These are phyloP conservation scores for Talaromyces sp. DNA, from an alignment of 2,329 filamentous ascomycete genomes.

Conservation along the genomic window DNA sequence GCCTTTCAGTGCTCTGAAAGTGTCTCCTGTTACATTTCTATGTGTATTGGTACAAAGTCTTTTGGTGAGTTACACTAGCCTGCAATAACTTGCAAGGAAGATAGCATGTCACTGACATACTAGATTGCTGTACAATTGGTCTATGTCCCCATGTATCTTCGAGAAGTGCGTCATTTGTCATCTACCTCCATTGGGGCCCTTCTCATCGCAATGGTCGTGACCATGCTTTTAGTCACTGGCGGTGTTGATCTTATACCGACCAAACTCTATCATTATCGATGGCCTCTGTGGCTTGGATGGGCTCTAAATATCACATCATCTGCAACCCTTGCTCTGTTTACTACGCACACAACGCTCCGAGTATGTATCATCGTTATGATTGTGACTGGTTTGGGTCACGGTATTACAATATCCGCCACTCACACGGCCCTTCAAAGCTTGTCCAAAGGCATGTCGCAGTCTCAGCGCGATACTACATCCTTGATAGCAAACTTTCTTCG, in stretches of 20 bases:
- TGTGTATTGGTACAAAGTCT: slow-evolving; percentile 13
- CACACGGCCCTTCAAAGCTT: slow-evolving; percentile 4
- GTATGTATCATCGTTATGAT: slow-evolving; percentile 4
- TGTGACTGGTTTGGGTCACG: slow-evolving; percentile 10
- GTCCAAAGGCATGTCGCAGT: neutral
- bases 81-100: neutral
- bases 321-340: slow-evolving; percentile 1
- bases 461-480: slow-evolving; percentile 5
- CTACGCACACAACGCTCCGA: neutral
- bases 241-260: neutral
- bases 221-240: neutral
- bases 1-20: neutral
- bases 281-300: slow-evolving; percentile 13
- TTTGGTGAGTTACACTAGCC: slow-evolving; percentile 3
- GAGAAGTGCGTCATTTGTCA: slow-evolving; percentile 5
- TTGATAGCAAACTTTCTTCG: slow-evolving; percentile 11
- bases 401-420: slow-evolving; percentile 7
- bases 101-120: neutral
- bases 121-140: slow-evolving; percentile 10
- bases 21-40: slow-evolving; percentile 2
- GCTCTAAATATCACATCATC: slow-evolving; percentile 11
- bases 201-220: slow-evolving; percentile 3
- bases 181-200: neutral
- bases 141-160: slow-evolving; percentile 8
- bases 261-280: slow-evolving; percentile 8